Evolutionary conservation across 2,329 filamentous ascomycete species (phyloP).

Genomic region (Chalaropsis ovoidea): DNA sequence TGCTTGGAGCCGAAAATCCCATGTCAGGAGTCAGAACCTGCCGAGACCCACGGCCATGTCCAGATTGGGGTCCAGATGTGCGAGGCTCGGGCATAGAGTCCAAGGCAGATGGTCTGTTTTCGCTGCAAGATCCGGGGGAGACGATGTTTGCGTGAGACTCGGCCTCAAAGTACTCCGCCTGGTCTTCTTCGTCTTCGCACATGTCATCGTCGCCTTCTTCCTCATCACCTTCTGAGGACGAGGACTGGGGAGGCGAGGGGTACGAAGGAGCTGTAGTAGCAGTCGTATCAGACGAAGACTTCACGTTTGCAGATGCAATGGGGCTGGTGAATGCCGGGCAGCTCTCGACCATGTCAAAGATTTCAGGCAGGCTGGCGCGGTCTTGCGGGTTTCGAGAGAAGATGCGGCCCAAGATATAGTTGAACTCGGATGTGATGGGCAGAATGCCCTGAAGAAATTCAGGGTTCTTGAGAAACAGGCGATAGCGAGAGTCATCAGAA

Average conservation of each 20-base stretch:
- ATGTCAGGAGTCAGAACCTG: not conserved
- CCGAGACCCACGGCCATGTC: too few species aligned
- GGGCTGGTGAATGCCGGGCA: slow-evolving; percentile 58
- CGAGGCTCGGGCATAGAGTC: not conserved
- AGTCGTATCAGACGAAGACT: not conserved
- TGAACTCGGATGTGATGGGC: slow-evolving; percentile 79
- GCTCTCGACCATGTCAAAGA: slow-evolving; percentile 63
- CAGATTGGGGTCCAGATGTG: not conserved
- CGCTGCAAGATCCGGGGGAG: not conserved
- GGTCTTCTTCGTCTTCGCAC: slow-evolving; percentile 3
- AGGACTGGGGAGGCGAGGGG: slow-evolving; percentile 31
- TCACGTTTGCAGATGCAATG: not conserved
- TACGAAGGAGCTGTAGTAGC: not conserved
- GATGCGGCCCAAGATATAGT: slow-evolving; percentile 74
- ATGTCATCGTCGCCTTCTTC: not conserved
- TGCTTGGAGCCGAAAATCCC: not conserved
- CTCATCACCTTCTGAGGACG: not conserved
- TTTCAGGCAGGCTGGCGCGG: slow-evolving; percentile 69
- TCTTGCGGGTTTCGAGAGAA: slow-evolving; percentile 78
- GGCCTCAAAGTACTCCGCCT: not conserved
- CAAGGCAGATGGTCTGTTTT: not conserved
- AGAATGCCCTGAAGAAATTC: slow-evolving; percentile 89
- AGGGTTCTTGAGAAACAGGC: slow-evolving; percentile 73
- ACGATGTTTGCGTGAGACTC: not conserved
- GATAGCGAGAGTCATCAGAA: slow-evolving; percentile 86